Conservation (phyloP, 345 rosid species). For the Stellera chamaejasme region DNA sequence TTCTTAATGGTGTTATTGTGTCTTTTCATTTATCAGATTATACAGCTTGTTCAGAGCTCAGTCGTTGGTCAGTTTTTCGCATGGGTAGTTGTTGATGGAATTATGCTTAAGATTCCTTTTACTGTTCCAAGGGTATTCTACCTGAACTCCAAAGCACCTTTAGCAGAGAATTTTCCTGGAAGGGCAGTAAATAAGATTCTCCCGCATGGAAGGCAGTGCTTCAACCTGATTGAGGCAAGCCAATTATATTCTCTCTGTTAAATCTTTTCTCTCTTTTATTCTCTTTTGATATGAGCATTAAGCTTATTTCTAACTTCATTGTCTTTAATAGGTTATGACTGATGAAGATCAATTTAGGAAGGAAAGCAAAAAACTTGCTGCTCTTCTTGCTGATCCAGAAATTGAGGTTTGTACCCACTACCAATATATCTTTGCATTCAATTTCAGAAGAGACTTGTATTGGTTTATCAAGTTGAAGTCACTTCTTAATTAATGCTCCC, state of each 20-base stretch:
- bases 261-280: conserved; percentile 1
- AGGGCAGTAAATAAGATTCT: conserved; percentile 71
- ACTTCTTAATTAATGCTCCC: no score
- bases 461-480: no score
- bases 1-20: conserved; percentile 12
- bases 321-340: conserved; percentile 38
- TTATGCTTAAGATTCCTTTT: conserved; percentile 87
- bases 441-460: no score
- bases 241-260: conserved; percentile 8
- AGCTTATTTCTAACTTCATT: conserved; percentile 6
- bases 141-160: conserved; percentile 61
- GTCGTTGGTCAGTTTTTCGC: conserved; percentile 59
- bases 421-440: background rate
- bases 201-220: conserved; percentile 74
- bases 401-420: conserved; percentile 55
- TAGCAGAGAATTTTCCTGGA: conserved; percentile 67
- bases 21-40: conserved; percentile 42
- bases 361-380: conserved; percentile 66
- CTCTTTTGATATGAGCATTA: conserved; percentile 10
- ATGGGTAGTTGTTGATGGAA: conserved; percentile 87
- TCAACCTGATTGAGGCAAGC: conserved; percentile 73
- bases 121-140: conserved; percentile 71
- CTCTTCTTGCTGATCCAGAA: conserved; percentile 93
- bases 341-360: conserved; percentile 66
- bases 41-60: conserved; percentile 68